Evolutionary conservation across 164 flowering plant genomes (phyloP), one percentile per base, ranked within the genome.

Genomic region (Platanus orientalis): DNA sequence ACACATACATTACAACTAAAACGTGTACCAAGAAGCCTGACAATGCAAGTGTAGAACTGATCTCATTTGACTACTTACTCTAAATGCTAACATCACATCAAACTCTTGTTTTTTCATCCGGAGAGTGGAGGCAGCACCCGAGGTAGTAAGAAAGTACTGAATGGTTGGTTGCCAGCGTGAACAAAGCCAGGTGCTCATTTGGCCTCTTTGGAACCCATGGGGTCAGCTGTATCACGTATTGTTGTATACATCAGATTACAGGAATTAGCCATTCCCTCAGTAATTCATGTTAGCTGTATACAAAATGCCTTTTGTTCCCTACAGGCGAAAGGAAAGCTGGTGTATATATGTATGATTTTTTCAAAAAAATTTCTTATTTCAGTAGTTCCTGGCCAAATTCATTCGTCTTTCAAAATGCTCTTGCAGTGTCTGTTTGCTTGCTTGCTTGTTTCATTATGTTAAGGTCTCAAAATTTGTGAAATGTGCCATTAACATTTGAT

Each of bases 1-100:
- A 76, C 84, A 58, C 86, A 89, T 61, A 65, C 74, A 34, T 47
- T 87, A 67, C 96, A 89, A 72, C 66, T 74, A 67, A 73, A 73
- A 63, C 79, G 69, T 17, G 54, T 55, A 58, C 67, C 77, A 28
- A 39, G 66, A 57, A 73, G 64, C 30, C 71, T 75, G 69, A 75
- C 74, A 39, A 57, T 50, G 44, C 47, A 65, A 65, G 30, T 60
- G 47, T 75, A 71, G 60, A 54, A 44, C 66, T 47, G 65, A 70
- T 62, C 67, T 65, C 65, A 20, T 55, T 47, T 66, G 60, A 69
- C 64, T 26, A 51, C 58, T 30, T 57, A 49, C 60, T 14, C 71
- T 54, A 58, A 58, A n/a, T 59, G 55, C 71, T 70, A 63, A 67
- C 69, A 27, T 70, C 60, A 45, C 44, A 61, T 65, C 30, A 45